phyloP scores from a whole-genome alignment of 2,329 filamentous ascomycete species.

The Stromatinia cepivora region DNA sequence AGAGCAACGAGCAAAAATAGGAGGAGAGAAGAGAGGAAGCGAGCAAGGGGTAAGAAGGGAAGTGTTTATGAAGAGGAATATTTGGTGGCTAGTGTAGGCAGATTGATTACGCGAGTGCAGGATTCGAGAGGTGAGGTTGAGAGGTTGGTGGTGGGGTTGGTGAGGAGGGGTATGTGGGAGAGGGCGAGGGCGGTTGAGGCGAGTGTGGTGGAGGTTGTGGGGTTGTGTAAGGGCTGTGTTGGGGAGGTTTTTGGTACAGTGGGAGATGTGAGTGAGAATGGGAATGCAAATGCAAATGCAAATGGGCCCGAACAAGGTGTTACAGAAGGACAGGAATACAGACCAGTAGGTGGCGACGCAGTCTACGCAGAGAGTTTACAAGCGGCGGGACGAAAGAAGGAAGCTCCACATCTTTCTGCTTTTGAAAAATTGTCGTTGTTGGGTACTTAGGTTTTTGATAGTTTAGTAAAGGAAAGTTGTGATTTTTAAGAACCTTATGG shows the following conservation, averaged over 20 bases:
- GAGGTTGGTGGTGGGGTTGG: conserved; percentile 72
- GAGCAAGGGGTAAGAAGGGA: conserved; percentile 90
- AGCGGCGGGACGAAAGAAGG: conserved; percentile 36
- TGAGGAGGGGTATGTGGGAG: conserved; percentile 83
- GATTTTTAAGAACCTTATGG: no score
- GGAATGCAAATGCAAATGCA: not conserved
- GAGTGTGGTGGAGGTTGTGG: conserved; percentile 72
- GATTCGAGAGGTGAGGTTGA: conserved; percentile 68
- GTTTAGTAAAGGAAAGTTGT: not conserved
- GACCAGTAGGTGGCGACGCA: conserved; percentile 39
- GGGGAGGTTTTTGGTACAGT: conserved; percentile 64
- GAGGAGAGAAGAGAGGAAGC: conserved; percentile 88
- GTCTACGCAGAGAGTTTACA: conserved; percentile 41
- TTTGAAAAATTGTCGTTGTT: conserved; percentile 50
- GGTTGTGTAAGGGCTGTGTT: conserved; percentile 65
- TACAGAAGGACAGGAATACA: conserved; percentile 31
- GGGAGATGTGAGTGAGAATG: conserved; percentile 13
- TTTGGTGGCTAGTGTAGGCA: conserved; percentile 80
- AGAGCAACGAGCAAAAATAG: conserved; percentile 86
- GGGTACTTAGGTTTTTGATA: conserved; percentile 28
- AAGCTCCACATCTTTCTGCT: conserved; percentile 37
- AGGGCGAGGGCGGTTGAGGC: conserved; percentile 75
- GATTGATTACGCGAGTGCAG: conserved; percentile 82
- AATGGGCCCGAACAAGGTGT: not conserved
- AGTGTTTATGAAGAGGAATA: conserved; percentile 99